Conservation (phyloP, 257 asterid species). For the Przewalskia tangutica region DNA sequence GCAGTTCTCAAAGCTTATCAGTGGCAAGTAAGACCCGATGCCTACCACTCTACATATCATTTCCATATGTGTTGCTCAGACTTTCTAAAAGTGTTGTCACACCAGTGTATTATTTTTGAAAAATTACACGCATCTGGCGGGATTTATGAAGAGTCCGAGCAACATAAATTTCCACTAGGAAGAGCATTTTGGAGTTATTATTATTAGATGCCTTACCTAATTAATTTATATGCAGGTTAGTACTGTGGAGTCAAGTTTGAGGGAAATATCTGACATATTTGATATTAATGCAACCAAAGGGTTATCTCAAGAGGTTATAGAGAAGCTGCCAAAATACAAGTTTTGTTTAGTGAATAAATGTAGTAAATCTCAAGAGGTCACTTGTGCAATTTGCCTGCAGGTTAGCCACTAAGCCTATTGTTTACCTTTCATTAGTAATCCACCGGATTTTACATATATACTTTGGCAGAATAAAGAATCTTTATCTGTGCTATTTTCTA, state of each 20-base stretch:
- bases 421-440: not conserved
- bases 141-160: too few species aligned
- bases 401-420: conserved; percentile 18
- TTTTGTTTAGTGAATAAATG: conserved; percentile 12
- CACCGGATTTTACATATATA: not conserved
- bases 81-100: too few species aligned
- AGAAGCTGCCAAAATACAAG: conserved; percentile 39
- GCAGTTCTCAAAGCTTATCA: conserved; percentile 92
- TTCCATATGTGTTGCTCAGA: not conserved
- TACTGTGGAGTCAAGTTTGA: conserved; percentile 53
- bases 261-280: conserved; percentile 76
- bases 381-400: conserved; percentile 78
- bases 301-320: conserved; percentile 38
- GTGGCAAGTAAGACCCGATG: conserved; percentile 60
- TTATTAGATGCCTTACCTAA: not conserved
- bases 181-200: not conserved
- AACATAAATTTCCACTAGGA: not conserved
- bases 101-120: not conserved
- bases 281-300: conserved; percentile 50
- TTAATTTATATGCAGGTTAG: conserved; percentile 33
- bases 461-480: not conserved
- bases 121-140: not conserved
- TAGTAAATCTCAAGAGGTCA: conserved; percentile 17
- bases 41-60: not conserved
- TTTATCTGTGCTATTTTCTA: not conserved